A percentile compares a stretch with the other conserved stretches of the same genome.
Evolutionary conservation across 495 filamentous ascomycete species (phyloP).

Genomic region (Penicillium mononematosum): DNA sequence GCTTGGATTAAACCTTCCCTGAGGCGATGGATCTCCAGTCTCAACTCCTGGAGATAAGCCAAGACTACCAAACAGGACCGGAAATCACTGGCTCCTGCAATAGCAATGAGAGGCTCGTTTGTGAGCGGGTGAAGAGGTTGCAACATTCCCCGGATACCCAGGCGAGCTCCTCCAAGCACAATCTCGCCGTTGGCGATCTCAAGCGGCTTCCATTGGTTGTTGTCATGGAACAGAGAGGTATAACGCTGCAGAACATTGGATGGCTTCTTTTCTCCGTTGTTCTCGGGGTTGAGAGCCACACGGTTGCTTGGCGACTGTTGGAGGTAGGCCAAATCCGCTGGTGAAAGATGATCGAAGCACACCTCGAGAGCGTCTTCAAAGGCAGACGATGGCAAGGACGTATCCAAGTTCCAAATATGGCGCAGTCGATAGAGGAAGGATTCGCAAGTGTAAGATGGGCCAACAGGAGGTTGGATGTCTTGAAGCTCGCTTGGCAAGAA

Average conservation of each 20-base stretch:
- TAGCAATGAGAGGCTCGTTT: constrained; percentile 43
- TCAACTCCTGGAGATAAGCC: constrained; percentile 42
- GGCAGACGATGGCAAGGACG: constrained; percentile 18
- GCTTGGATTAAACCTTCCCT: constrained; percentile 36
- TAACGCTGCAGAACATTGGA: constrained; percentile 34
- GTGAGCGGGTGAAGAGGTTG: constrained; percentile 47
- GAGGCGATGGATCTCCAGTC: constrained; percentile 40
- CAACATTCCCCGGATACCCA: constrained; percentile 31
- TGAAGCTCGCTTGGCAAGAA: constrained; percentile 47
- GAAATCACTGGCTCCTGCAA: constrained; percentile 26
- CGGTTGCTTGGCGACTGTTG: constrained; percentile 36
- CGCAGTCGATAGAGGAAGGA: constrained; percentile 53
- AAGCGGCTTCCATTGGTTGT: constrained; percentile 39
- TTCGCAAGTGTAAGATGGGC: constrained; percentile 46
- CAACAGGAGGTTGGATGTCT: constrained; percentile 17
- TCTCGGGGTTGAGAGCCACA: constrained; percentile 21
- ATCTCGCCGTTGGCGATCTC: constrained; percentile 27
- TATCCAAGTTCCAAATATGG: constrained; percentile 39
- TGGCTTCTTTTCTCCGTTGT: constrained; percentile 6
- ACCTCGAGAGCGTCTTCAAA: constrained; percentile 34
- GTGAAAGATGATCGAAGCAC: constrained; percentile 55
- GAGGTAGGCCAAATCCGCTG: constrained; percentile 48
- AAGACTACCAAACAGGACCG: constrained; percentile 30
- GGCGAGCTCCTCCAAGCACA: constrained; percentile 25
- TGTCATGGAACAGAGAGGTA: constrained; percentile 37